phyloP scores from a whole-genome alignment of 768 basidiomycete species.

The Tulasnella sp. region DNA sequence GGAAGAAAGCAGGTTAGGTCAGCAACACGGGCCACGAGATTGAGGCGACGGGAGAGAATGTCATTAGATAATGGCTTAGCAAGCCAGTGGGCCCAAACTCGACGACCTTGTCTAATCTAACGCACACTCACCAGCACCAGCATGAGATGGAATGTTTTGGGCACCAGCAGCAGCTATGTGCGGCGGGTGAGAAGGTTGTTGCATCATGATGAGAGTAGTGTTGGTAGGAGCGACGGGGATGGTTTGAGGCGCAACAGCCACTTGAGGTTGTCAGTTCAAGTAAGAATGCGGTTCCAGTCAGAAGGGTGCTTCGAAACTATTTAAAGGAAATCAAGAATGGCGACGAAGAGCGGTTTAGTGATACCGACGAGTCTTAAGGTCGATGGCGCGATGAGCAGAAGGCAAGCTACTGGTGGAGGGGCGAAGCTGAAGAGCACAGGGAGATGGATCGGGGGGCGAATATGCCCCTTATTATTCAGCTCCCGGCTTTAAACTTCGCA shows the following conservation, averaged over 20 bases:
- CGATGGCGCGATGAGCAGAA: neutral
- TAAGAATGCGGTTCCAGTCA: neutral
- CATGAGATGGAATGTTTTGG: constrained; percentile 3
- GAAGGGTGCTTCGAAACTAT: neutral
- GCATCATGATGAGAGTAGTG: constrained; percentile 13
- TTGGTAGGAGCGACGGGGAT: neutral
- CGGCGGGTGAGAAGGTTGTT: constrained; percentile 20
- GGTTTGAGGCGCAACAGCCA: neutral
- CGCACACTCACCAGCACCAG: constrained; percentile 1
- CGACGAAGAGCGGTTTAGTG: neutral
- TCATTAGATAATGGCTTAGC: constrained; percentile 18
- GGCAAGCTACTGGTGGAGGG: neutral
- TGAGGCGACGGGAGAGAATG: neutral
- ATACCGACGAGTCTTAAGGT: neutral
- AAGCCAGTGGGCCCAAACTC: neutral
- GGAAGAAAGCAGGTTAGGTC: constrained; percentile 7
- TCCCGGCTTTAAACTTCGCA: constrained; percentile 15
- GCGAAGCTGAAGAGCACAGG: constrained; percentile 7
- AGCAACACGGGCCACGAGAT: constrained; percentile 13
- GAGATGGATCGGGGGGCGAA: constrained; percentile 13
- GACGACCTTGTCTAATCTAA: constrained; percentile 13
- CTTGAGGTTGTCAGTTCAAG: neutral
- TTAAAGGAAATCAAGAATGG: neutral
- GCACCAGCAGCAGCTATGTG: neutral
- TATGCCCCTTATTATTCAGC: constrained; percentile 13